A percentile compares a stretch with the other conserved stretches of the same genome.
These are phyloP conservation scores for Globisporangium iwayamae DNA, from an alignment of 352 stramenopile species.

Conservation along the genomic window DNA sequence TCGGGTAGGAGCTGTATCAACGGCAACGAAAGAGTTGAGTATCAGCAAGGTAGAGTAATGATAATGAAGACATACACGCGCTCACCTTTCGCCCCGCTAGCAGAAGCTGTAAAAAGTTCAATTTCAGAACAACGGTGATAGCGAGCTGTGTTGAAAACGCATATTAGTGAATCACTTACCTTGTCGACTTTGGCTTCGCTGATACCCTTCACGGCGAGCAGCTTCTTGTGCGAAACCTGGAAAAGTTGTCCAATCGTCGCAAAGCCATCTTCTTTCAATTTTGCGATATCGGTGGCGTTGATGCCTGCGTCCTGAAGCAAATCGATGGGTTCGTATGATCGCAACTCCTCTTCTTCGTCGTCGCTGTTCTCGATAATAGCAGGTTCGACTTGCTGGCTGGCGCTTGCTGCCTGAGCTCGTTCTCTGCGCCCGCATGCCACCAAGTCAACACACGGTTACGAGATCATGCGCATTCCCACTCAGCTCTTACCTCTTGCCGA, in stretches of 20 bases:
- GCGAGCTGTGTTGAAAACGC: not conserved
- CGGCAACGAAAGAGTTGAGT: not conserved
- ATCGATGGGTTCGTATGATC: conserved; percentile 73
- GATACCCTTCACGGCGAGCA: conserved; percentile 85
- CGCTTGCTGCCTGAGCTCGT: conserved; percentile 15
- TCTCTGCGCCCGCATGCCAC: conserved; percentile 12
- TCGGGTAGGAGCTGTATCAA: conserved; percentile 53
- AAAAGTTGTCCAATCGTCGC: conserved; percentile 80
- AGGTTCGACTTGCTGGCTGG: conserved; percentile 24
- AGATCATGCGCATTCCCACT: not conserved
- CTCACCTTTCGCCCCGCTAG: conserved; percentile 71
- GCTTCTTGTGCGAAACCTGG: conserved; percentile 59
- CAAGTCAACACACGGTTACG: not conserved
- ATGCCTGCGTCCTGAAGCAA: conserved; percentile 72
- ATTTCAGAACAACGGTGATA: not conserved
- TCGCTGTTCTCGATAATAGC: conserved; percentile 39
- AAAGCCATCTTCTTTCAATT: conserved; percentile 78
- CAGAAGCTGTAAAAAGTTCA: conserved; percentile 37
- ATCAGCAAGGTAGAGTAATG: not conserved
- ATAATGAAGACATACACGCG: not conserved
- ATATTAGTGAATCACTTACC: conserved; percentile 20
- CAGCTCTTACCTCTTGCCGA: conserved; percentile 13
- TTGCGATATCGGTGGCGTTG: conserved; percentile 70
- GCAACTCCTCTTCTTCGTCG: conserved; percentile 50
- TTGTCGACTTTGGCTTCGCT: conserved; percentile 88